phyloP scores from a whole-genome alignment of 169 alveolate species.

The Plasmodium berghei region DNA sequence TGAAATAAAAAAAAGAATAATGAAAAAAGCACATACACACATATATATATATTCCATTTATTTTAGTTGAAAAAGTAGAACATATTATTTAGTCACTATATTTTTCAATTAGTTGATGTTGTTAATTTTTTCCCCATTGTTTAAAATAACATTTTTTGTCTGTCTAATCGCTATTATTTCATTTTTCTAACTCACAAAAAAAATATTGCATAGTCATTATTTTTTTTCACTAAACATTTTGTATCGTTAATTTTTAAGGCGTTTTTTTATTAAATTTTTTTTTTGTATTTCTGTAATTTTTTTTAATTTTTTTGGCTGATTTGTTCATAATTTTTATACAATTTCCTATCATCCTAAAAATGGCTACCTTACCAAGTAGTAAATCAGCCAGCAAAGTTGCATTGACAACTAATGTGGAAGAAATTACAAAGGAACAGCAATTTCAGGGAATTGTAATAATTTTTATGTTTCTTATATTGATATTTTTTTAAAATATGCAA shows the following conservation, averaged over 20 bases:
- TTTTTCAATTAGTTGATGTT: too few relatives aligned
- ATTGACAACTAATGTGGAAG: conserved; percentile 14
- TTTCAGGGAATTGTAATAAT: conserved; percentile 53
- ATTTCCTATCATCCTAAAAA: conserved; percentile 6
- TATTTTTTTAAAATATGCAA: too few relatives aligned
- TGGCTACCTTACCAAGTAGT: conserved; percentile 64
- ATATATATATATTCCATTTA: too few relatives aligned
- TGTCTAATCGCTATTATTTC: not conserved
- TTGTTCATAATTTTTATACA: conserved; percentile 25
- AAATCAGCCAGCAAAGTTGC: conserved; percentile 63
- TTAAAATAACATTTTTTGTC: conserved; percentile 17
- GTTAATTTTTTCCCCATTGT: not conserved
- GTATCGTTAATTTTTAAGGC: too few relatives aligned
- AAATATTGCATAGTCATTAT: too few relatives aligned
- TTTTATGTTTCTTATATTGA: too few relatives aligned
- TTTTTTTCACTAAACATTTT: too few relatives aligned
- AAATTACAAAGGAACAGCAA: conserved; percentile 24
- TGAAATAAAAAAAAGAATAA: too few relatives aligned
- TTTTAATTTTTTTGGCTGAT: not conserved
- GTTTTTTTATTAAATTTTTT: not conserved
- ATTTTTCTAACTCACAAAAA: not conserved
- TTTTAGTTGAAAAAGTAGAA: too few relatives aligned
- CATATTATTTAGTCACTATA: too few relatives aligned
- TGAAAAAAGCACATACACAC: too few relatives aligned
- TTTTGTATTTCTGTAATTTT: not conserved